These are phyloP conservation scores for Solanum hybrid DNA, from an alignment of 305 asterid species.

Conservation along the genomic window DNA sequence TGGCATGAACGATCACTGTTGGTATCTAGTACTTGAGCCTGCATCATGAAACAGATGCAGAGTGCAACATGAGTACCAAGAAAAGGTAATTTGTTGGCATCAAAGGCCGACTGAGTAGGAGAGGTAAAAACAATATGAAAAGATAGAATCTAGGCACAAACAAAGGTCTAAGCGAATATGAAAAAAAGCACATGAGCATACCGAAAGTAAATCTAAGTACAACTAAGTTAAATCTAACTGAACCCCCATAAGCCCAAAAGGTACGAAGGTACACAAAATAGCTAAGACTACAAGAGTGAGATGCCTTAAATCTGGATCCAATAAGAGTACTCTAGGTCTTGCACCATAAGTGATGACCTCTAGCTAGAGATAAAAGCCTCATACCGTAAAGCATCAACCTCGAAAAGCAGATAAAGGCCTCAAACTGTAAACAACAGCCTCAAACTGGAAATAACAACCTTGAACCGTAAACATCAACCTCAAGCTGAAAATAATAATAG, in stretches of 20 bases:
- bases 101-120: background rate
- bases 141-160: background rate
- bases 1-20: background rate
- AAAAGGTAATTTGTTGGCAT: background rate
- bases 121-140: background rate
- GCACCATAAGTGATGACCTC: background rate
- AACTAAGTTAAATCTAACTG: background rate
- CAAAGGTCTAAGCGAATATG: background rate
- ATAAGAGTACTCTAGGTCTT: background rate
- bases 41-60: background rate
- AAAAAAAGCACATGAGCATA: background rate
- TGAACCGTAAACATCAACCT: background rate
- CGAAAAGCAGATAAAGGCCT: background rate
- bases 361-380: background rate
- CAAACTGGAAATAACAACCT: background rate
- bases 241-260: background rate
- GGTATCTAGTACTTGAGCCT: background rate
- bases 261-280: background rate
- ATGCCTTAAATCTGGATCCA: background rate
- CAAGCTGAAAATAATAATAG: too few species aligned
- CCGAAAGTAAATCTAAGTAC: background rate
- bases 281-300: background rate
- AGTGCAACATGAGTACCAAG: background rate
- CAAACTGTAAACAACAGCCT: too few species aligned
- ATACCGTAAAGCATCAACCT: too few species aligned